These are phyloP conservation scores for Exophiala xenobiotica DNA, from an alignment of 2,329 filamentous ascomycete genomes.

Conservation along the genomic window DNA sequence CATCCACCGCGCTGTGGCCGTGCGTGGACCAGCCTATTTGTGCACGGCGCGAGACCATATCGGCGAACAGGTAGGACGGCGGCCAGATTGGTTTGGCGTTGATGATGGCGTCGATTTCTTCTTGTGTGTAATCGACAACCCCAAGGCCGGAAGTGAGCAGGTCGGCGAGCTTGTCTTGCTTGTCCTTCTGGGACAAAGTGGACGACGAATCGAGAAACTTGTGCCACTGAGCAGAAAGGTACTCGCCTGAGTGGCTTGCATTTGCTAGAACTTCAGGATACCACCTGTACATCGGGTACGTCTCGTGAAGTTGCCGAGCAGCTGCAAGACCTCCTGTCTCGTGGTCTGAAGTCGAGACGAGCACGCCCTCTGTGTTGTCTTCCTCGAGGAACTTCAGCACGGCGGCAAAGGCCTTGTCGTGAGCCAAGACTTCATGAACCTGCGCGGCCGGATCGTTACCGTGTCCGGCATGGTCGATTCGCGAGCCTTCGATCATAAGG, in stretches of 20 bases:
- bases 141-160: constrained; percentile 72
- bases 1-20: constrained; percentile 89
- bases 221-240: constrained; percentile 63
- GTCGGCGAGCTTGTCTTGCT: constrained; percentile 34
- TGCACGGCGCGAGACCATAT: constrained; percentile 85
- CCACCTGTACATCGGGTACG: constrained; percentile 73
- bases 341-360: constrained; percentile 91
- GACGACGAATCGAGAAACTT: constrained; percentile 52
- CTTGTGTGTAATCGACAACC: constrained; percentile 68
- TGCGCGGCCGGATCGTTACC: constrained; percentile 80
- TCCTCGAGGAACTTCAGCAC: constrained; percentile 82
- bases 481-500: constrained; percentile 94
- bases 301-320: constrained; percentile 66
- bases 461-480: constrained; percentile 93
- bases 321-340: constrained; percentile 88
- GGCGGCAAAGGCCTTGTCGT: constrained; percentile 78
- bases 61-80: constrained; percentile 65
- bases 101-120: constrained; percentile 68
- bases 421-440: constrained; percentile 90
- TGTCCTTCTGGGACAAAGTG: constrained; percentile 19
- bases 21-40: constrained; percentile 94
- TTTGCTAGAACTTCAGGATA: constrained; percentile 79
- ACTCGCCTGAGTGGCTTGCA: constrained; percentile 71
- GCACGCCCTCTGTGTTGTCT: constrained; percentile 66
- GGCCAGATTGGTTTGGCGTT: constrained; percentile 55